phyloP scores from a whole-genome alignment of 148 eudicot species.

The Bassia scoparia region DNA sequence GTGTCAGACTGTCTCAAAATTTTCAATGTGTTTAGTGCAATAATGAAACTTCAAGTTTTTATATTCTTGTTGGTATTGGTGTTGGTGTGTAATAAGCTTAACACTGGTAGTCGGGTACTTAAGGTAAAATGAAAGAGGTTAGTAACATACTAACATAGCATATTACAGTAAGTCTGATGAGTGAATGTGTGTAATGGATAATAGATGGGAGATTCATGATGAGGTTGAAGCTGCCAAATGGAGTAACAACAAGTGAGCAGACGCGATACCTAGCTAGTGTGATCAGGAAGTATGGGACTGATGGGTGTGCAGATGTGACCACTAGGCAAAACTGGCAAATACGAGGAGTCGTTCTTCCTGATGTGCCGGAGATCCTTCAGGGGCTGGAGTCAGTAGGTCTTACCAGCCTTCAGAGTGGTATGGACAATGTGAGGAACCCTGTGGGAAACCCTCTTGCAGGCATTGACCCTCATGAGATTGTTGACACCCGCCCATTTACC shows the following conservation, averaged over 20 bases:
- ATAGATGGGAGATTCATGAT: constrained; percentile 98
- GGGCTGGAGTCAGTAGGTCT: constrained; percentile 78
- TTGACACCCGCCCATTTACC: constrained; percentile 77
- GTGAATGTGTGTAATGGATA: background rate
- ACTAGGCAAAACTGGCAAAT: constrained; percentile 99
- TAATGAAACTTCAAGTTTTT: too few species aligned
- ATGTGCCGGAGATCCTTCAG: constrained; percentile 80
- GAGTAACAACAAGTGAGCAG: constrained; percentile 88
- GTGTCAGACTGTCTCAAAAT: too few species aligned
- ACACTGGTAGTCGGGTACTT: too few species aligned
- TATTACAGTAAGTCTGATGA: background rate
- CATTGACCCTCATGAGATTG: constrained; percentile 84
- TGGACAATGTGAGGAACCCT: constrained; percentile 96
- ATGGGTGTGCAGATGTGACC: constrained; percentile 93
- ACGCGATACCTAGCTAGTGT: constrained; percentile 88
- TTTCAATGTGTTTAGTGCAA: too few species aligned
- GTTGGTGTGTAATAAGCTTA: too few species aligned
- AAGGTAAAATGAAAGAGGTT: too few species aligned
- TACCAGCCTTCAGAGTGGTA: constrained; percentile 92
- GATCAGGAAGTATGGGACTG: constrained; percentile 77
- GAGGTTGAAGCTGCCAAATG: constrained; percentile 96
- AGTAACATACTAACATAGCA: too few species aligned
- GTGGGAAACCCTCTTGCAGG: constrained; percentile 96
- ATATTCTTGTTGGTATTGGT: too few species aligned
- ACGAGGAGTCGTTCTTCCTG: constrained; percentile 80